A percentile compares a stretch with the other conserved stretches of the same genome.
phyloP scores from a whole-genome alignment of 176 grass and related monocot genomes.

The Raddia guianensis region DNA sequence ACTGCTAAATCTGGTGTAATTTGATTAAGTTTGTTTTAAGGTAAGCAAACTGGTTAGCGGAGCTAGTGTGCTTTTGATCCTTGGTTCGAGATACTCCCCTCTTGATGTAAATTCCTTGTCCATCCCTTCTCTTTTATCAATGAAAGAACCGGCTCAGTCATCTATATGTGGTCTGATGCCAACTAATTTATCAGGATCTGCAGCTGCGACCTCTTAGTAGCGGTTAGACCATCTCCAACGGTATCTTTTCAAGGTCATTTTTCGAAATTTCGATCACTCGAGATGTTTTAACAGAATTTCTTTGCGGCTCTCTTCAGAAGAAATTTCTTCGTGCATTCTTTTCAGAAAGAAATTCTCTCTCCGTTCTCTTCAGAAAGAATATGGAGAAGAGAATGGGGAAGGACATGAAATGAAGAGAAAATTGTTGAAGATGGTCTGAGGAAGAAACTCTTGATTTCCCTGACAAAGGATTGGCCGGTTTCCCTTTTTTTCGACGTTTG shows the following conservation, averaged over 20 bases:
- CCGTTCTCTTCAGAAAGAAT: no score
- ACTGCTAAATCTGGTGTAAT: slow-evolving; percentile 16
- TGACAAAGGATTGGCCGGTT: background rate
- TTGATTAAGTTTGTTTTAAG: slow-evolving; percentile 38
- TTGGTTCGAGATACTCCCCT: slow-evolving; percentile 7
- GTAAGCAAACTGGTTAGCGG: slow-evolving; percentile 45
- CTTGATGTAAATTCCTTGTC: slow-evolving; percentile 47
- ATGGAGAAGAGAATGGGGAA: no score
- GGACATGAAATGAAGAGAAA: no score
- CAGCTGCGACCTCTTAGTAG: background rate
- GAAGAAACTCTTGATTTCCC: slow-evolving; percentile 3
- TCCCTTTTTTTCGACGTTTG: background rate
- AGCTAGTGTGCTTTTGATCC: slow-evolving; percentile 34
- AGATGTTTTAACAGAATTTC: no score
- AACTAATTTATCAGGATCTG: background rate
- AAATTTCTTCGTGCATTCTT: no score
- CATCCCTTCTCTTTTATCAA: slow-evolving; percentile 22
- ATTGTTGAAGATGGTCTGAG: no score
- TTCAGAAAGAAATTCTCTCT: no score
- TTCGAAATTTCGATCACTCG: no score
- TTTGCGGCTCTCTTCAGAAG: no score
- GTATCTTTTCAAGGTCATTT: no score
- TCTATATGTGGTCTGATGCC: slow-evolving; percentile 1
- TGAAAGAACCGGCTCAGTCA: slow-evolving; percentile 25
- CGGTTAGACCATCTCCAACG: background rate